Percentiles rank a stretch among this genome's conserved stretches.
Evolutionary conservation across 371 early-diverging fungal species (phyloP).

Genomic region (Dinochytrium kinnereticum): DNA sequence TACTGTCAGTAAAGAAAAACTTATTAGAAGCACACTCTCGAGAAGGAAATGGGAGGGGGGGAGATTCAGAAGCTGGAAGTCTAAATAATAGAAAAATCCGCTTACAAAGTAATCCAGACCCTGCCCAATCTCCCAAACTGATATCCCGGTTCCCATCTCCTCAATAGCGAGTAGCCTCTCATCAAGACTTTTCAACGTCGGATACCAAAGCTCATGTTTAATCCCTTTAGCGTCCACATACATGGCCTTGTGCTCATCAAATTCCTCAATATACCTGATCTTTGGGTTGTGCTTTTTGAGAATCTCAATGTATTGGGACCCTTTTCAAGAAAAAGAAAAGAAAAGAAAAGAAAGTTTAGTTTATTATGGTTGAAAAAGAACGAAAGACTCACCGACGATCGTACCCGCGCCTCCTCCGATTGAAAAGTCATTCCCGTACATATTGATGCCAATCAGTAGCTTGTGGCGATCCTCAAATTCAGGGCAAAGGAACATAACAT

Average conservation of each 20-base stretch:
- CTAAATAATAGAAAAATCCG: neutral
- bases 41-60: too few species aligned
- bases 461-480: slow-evolving; percentile 46
- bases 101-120: slow-evolving; percentile 64
- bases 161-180: slow-evolving; percentile 57
- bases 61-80: too few species aligned
- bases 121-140: slow-evolving; percentile 74
- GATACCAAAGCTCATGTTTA: slow-evolving; percentile 57
- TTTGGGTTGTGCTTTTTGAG: slow-evolving; percentile 35
- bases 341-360: slow-evolving; percentile 7
- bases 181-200: slow-evolving; percentile 59
- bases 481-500: slow-evolving; percentile 50
- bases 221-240: slow-evolving; percentile 47
- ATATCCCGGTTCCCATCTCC: slow-evolving; percentile 62
- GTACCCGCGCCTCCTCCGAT: slow-evolving; percentile 40
- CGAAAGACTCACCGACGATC: slow-evolving; percentile 44
- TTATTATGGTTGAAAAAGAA: too few species aligned
- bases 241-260: slow-evolving; percentile 54
- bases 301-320: slow-evolving; percentile 38
- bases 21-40: too few species aligned
- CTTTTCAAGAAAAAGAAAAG: neutral
- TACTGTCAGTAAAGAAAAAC: too few species aligned
- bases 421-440: slow-evolving; percentile 63
- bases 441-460: slow-evolving; percentile 60
- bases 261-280: slow-evolving; percentile 55